These are phyloP conservation scores for Mucor saturninus DNA, from an alignment of 371 early-diverging fungal genomes.

Conservation along the genomic window DNA sequence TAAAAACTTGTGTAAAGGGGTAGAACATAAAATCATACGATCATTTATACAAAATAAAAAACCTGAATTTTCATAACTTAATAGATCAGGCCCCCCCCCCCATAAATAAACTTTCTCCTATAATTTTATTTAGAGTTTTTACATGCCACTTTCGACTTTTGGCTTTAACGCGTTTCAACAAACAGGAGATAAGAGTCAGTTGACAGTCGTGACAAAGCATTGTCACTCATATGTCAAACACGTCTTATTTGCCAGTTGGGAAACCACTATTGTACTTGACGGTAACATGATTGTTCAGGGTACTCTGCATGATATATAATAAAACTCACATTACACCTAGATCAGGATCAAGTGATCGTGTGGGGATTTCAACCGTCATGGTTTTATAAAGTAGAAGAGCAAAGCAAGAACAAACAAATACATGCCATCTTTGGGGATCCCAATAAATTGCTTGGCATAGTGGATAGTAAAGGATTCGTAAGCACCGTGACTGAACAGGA, in stretches of 20 bases:
- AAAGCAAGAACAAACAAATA: background rate
- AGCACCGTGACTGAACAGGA: background rate
- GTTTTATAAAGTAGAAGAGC: background rate
- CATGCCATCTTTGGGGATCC: slow-evolving; percentile 30
- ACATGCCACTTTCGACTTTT: slow-evolving; percentile 28
- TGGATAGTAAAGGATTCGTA: slow-evolving; percentile 21
- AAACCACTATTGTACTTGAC: slow-evolving; percentile 31
- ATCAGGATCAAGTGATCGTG: slow-evolving; percentile 11
- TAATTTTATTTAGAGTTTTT: too few species aligned
- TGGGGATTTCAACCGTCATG: slow-evolving; percentile 36
- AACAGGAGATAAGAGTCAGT: slow-evolving; percentile 6
- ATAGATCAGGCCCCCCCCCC: too few species aligned
- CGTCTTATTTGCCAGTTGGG: slow-evolving; percentile 39
- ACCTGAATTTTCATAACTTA: too few species aligned
- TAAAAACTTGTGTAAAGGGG: too few species aligned
- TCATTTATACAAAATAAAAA: too few species aligned
- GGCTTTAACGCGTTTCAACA: slow-evolving; percentile 45
- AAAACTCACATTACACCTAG: slow-evolving; percentile 13
- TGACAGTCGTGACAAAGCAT: background rate
- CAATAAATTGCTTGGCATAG: slow-evolving; percentile 25
- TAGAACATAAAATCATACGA: too few species aligned
- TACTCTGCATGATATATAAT: background rate
- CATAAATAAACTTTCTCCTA: too few species aligned
- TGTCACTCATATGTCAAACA: slow-evolving; percentile 5
- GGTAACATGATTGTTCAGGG: slow-evolving; percentile 17